Evolutionary conservation across 352 stramenopile species (phyloP).

Genomic region (Peronospora farinosa): DNA sequence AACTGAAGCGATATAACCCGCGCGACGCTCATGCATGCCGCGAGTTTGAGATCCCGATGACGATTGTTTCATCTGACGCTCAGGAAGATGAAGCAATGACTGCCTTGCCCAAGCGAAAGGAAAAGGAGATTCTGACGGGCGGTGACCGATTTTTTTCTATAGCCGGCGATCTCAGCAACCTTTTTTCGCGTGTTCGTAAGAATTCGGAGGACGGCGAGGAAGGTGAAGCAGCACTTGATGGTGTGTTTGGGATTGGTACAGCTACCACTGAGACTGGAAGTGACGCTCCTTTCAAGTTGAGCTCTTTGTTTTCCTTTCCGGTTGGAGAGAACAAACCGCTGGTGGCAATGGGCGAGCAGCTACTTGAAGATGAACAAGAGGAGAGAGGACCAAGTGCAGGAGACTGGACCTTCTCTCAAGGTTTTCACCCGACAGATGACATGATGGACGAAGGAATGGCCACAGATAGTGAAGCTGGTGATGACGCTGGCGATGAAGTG

Average conservation of each 20-base stretch:
- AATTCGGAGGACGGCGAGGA: slow-evolving; percentile 77
- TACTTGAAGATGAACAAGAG: slow-evolving; percentile 44
- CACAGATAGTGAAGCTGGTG: slow-evolving; percentile 37
- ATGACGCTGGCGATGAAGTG: slow-evolving; percentile 22
- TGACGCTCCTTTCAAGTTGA: slow-evolving; percentile 53
- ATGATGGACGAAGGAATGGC: slow-evolving; percentile 29
- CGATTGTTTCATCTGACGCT: slow-evolving; percentile 16
- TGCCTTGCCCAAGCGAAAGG: slow-evolving; percentile 18
- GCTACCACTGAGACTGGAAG: slow-evolving; percentile 4
- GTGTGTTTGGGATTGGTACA: slow-evolving; percentile 37
- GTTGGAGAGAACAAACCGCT: slow-evolving; percentile 45
- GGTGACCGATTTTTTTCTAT: slow-evolving; percentile 71
- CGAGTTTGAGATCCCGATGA: slow-evolving; percentile 52
- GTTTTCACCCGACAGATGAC: slow-evolving; percentile 12
- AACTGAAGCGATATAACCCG: slow-evolving; percentile 64
- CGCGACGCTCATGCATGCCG: slow-evolving; percentile 30
- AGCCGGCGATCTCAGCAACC: slow-evolving; percentile 42
- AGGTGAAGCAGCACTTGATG: slow-evolving; percentile 69
- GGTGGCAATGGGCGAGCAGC: slow-evolving; percentile 38
- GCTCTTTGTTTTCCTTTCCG: slow-evolving; percentile 59
- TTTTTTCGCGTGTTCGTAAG: slow-evolving; percentile 74
- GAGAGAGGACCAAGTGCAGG: slow-evolving; percentile 4
- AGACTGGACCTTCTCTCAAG: slow-evolving; percentile 24
- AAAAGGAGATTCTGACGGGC: slow-evolving; percentile 48
- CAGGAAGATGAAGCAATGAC: slow-evolving; percentile 17